Conservation (phyloP, 2,329 filamentous ascomycete genomes). For the Cordyceps fumosorosea region DNA sequence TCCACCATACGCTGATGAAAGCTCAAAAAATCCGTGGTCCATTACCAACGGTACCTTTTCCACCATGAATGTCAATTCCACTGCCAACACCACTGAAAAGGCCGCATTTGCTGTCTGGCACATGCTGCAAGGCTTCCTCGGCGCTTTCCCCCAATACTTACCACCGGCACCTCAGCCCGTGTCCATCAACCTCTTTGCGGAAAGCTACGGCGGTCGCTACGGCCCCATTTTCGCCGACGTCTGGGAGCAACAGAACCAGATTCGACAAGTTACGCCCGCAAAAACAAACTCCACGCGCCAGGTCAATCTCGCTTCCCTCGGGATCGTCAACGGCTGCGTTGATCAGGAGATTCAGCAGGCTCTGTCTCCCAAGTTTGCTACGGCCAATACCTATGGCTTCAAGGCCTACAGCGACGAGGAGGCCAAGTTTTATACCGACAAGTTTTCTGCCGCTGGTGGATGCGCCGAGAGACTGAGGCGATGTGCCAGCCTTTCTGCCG, state of each 20-base stretch:
- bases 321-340: constrained; percentile 66
- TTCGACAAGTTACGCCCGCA: constrained; percentile 43
- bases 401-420: constrained; percentile 46
- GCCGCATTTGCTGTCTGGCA: constrained; percentile 59
- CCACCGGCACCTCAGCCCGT: constrained; percentile 41
- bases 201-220: constrained; percentile 66
- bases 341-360: constrained; percentile 57
- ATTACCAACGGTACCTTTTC: constrained; percentile 60
- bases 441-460: constrained; percentile 30
- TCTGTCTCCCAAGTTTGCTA: constrained; percentile 50
- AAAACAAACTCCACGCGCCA: constrained; percentile 46
- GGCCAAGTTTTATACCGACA: constrained; percentile 38
- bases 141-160: constrained; percentile 51
- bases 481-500: constrained; percentile 40
- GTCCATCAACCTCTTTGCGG: constrained; percentile 59
- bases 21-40: constrained; percentile 23
- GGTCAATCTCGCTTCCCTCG: constrained; percentile 55
- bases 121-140: constrained; percentile 55
- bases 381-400: constrained; percentile 61
- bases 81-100: constrained; percentile 49
- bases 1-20: constrained; percentile 17
- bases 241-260: constrained; percentile 56
- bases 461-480: constrained; percentile 46
- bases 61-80: constrained; percentile 40
- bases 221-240: constrained; percentile 56